Evolutionary conservation across 2,329 filamentous ascomycete genomes (phyloP).

Genomic region (Colletotrichum simmondsii): DNA sequence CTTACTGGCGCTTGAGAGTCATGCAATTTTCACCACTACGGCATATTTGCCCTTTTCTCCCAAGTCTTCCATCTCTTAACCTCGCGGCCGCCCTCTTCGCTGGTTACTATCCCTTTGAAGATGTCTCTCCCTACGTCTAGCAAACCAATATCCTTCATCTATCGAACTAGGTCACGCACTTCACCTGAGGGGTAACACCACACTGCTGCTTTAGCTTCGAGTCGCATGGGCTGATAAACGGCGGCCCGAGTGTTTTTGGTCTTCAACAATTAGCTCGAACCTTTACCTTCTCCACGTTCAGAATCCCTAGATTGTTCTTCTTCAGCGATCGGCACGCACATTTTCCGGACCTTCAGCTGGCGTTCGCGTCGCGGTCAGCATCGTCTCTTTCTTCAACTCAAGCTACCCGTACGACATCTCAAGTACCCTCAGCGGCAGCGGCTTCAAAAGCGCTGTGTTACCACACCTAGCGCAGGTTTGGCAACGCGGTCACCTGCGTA

Average conservation of each 20-base stretch:
- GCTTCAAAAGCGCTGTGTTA: background rate
- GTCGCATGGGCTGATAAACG: background rate
- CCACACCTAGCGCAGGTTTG: background rate
- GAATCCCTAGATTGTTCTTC: background rate
- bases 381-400: background rate
- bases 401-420: background rate
- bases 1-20: background rate
- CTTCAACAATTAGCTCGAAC: background rate
- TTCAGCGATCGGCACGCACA: background rate
- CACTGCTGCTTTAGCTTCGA: background rate
- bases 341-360: background rate
- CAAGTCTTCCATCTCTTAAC: background rate
- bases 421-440: background rate
- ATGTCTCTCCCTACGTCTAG: background rate
- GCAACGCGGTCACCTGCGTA: background rate
- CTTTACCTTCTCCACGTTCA: background rate
- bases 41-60: background rate
- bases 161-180: background rate
- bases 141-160: background rate
- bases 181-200: slow-evolving; percentile 7
- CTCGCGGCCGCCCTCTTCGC: background rate
- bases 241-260: background rate
- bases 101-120: too few relatives aligned
- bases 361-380: slow-evolving; percentile 8
- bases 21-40: background rate